A percentile compares a stretch with the other conserved stretches of the same genome.
Conservation (phyloP, 768 basidiomycete genomes). For the Kwoniella heveanensis region DNA sequence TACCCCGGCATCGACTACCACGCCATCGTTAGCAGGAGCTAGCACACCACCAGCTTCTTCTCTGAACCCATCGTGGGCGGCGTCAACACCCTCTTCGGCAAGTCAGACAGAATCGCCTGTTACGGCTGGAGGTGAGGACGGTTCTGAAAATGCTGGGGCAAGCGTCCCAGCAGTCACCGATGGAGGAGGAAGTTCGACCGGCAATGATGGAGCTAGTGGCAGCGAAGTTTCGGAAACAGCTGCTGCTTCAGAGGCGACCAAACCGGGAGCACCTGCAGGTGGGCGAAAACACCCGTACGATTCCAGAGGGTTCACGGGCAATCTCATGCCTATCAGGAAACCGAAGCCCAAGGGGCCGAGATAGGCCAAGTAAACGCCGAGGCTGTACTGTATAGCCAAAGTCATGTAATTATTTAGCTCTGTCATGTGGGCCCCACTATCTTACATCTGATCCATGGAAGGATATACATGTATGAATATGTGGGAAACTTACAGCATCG, state of each 20-base stretch:
- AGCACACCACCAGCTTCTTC: not conserved
- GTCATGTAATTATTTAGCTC: no score
- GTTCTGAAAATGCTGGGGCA: not conserved
- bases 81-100: not conserved
- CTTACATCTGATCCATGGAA: no score
- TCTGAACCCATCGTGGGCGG: not conserved
- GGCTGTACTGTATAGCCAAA: no score
- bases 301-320: conserved; percentile 16
- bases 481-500: no score
- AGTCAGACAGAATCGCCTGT: not conserved
- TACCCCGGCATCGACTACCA: not conserved
- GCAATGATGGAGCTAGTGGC: not conserved
- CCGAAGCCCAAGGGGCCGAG: conserved; percentile 9
- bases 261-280: no score
- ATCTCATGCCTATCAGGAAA: conserved; percentile 21
- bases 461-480: no score
- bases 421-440: no score
- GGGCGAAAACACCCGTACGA: conserved; percentile 11
- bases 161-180: not conserved
- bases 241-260: no score
- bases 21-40: not conserved
- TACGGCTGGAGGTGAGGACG: not conserved
- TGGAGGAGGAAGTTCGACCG: not conserved
- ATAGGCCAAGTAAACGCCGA: not conserved
- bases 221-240: no score